Percentiles rank a stretch among this genome's conserved stretches.
phyloP scores from a whole-genome alignment of 2,329 filamentous ascomycete species.

The Ceratocystis alfenasii region DNA sequence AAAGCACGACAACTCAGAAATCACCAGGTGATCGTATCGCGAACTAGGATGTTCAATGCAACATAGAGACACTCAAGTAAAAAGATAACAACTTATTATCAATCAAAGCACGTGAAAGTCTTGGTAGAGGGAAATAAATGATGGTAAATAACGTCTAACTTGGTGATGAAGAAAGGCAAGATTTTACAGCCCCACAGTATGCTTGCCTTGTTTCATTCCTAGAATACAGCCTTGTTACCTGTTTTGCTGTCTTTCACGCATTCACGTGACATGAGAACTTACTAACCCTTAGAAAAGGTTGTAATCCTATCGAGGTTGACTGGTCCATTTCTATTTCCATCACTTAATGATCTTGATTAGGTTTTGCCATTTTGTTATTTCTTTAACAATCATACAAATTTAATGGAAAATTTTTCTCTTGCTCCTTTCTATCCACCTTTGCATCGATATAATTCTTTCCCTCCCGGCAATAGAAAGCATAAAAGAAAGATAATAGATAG shows the following conservation, averaged over 20 bases:
- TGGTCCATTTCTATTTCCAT: not conserved
- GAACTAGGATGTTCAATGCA: not conserved
- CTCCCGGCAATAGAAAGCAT: not conserved
- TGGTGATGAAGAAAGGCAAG: no score
- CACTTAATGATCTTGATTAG: not conserved
- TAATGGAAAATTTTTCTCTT: not conserved
- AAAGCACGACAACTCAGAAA: not conserved
- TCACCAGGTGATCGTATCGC: not conserved
- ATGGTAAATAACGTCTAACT: not conserved
- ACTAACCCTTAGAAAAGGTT: not conserved
- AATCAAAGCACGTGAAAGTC: not conserved
- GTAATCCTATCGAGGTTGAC: not conserved
- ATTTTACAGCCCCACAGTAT: no score
- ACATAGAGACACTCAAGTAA: not conserved
- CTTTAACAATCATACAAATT: not conserved
- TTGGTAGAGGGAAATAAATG: not conserved
- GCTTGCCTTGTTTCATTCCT: no score
- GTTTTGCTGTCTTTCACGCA: not conserved
- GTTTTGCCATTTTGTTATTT: not conserved
- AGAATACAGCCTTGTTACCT: not conserved
- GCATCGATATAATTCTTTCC: not conserved
- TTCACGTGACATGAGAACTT: not conserved
- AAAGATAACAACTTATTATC: not conserved
- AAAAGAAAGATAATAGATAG: constrained; percentile 11
- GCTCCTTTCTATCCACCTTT: not conserved